Base-by-base conservation (phyloP, 176 grass and related monocot species). In the Hsuehochloa calcarea region DNA sequence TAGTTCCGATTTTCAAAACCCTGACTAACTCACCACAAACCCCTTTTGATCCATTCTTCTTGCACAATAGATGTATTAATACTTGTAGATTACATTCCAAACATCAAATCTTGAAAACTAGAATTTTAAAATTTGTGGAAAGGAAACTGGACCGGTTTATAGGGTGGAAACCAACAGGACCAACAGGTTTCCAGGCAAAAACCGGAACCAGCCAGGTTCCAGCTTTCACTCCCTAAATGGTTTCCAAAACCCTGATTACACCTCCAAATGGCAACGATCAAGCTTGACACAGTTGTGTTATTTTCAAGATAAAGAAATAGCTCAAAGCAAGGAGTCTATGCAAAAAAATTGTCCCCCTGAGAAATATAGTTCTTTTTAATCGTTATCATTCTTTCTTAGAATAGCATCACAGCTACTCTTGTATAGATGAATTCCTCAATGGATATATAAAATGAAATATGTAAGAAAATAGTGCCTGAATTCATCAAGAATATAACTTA, bases 401-500 rank as follows among this genome's bases (percentile, higher is more conserved):
- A 31, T 35, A 54, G 16, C 27, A 74, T 22, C 27, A 54, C 46
- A 54, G 16, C 47, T 20, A 51, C 45, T 29, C 55, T 72, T 80
- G 44, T 20, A 71, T 27, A 63, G 23, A 72, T 71, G 31, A 50
- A 65, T 34, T 29, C 45, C 6, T 73, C 35, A 52, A 38, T 55
- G 16, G 31, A 54, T 49, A 87, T 31, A 15, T 37, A 54, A 50
- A 50, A 50, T 51, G 45, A 51, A 73, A 31, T 49, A 73, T 50
- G 45, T 9, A 31, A 51, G 19, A 72, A 72, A 62, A 37, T 49
- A 41, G 19, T 26, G 44, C 3, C 20, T 11, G 8, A 79, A 38
- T 80, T 68, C 31, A 52, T 69, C 31, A 81, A 40, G n/a, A 55
- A 55, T 52, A 66, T 75, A 67, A 55, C 20, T n/a, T 27, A 54